A percentile compares a stretch with the other conserved stretches of the same genome.
Evolutionary conservation across 2,329 filamentous ascomycete species (phyloP).

Genomic region (Diaporthe sp.): DNA sequence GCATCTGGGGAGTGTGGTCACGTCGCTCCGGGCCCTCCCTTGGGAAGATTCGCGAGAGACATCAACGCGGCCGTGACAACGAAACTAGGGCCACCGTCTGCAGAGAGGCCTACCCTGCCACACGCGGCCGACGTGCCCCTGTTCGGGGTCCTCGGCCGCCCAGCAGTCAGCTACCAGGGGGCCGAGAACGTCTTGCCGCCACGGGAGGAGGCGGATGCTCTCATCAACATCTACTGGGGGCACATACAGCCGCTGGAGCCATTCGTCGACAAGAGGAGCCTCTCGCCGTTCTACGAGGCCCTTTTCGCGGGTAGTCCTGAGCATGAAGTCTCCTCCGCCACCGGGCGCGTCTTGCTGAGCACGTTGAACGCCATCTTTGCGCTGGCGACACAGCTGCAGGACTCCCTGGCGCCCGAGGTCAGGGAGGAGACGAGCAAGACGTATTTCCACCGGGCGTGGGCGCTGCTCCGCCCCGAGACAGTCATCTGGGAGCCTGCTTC

Average conservation of each 20-base stretch:
- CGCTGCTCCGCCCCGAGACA: conserved; percentile 56
- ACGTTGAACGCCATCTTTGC: conserved; percentile 63
- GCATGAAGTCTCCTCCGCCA: conserved; percentile 49
- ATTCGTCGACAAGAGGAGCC: conserved; percentile 55
- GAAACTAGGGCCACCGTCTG: conserved; percentile 1
- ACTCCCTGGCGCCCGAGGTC: conserved; percentile 56
- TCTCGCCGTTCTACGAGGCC: conserved; percentile 56
- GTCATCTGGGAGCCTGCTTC: conserved; percentile 58
- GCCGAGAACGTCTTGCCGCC: conserved; percentile 59
- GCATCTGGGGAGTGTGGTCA: conserved; percentile 43
- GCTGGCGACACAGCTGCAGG: conserved; percentile 59
- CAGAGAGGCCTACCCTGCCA: neutral
- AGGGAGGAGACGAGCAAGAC: conserved; percentile 56
- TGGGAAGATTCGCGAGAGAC: neutral
- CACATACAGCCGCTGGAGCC: conserved; percentile 63
- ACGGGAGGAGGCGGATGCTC: conserved; percentile 58
- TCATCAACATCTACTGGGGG: conserved; percentile 62
- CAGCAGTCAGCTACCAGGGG: neutral
- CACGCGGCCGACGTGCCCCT: neutral
- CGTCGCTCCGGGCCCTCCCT: neutral
- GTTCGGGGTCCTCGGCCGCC: neutral
- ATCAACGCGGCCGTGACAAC: conserved; percentile 1
- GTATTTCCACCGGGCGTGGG: conserved; percentile 59
- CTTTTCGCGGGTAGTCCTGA: conserved; percentile 56
- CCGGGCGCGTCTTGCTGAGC: conserved; percentile 55